Evolutionary conservation across 306 rosid species (phyloP).

Genomic region (Ormosia emarginata): DNA sequence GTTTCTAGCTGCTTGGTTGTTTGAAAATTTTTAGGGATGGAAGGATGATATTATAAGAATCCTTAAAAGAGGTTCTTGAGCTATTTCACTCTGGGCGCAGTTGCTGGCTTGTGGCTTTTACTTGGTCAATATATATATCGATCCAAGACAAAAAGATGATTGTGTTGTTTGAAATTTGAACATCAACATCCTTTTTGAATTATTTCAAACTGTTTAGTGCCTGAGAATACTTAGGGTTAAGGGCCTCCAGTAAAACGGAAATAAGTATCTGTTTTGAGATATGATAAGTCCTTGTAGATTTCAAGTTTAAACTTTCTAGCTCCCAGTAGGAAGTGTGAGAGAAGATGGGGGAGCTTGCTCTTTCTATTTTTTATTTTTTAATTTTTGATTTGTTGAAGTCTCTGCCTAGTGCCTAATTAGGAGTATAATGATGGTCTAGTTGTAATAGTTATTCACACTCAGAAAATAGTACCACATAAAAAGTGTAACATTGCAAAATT

Average conservation of each 20-base stretch:
- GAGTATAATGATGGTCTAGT: neutral
- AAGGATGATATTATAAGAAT: neutral
- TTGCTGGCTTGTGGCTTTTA: neutral
- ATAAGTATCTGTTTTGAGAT: neutral
- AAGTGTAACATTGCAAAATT: neutral
- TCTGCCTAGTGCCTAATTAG: neutral
- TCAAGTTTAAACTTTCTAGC: neutral
- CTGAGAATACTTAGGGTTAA: neutral
- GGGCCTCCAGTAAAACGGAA: neutral
- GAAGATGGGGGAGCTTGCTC: neutral
- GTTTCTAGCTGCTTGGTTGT: neutral
- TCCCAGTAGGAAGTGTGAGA: neutral
- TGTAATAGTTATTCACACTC: neutral
- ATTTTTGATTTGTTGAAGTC: neutral
- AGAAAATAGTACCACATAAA: neutral
- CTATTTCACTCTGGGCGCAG: neutral
- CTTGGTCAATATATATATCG: neutral
- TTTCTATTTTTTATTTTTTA: neutral
- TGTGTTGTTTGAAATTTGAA: neutral
- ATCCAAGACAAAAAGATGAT: slow-evolving; percentile 1
- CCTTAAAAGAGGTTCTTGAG: neutral
- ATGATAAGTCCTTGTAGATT: neutral
- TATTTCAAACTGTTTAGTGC: neutral
- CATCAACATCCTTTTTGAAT: neutral
- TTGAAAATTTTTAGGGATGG: neutral